phyloP scores from a whole-genome alignment of 345 rosid species.

The Isatis tinctoria region DNA sequence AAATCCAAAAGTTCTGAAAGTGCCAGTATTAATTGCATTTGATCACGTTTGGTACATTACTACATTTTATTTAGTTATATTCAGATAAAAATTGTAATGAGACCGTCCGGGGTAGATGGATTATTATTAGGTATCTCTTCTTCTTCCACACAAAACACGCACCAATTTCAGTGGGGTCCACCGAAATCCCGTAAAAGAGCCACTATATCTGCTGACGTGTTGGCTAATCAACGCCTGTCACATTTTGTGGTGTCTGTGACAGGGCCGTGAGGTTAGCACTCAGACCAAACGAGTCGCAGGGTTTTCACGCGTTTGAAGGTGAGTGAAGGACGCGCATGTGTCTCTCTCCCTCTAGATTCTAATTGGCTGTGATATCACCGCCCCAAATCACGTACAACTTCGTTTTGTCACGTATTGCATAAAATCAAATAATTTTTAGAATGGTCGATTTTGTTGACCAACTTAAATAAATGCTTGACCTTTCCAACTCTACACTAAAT shows the following conservation, averaged over 20 bases:
- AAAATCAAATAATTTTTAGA: neutral
- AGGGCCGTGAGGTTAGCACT: conserved; percentile 1
- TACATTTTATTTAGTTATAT: too few relatives aligned
- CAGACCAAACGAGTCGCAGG: conserved; percentile 6
- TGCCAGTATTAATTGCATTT: neutral
- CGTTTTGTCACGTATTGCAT: conserved; percentile 29
- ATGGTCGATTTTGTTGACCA: conserved; percentile 25
- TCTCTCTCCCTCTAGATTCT: neutral
- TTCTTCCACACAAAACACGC: conserved; percentile 16
- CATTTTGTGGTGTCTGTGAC: neutral
- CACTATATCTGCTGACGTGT: conserved; percentile 30
- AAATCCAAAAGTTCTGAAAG: neutral
- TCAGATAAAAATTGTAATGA: neutral
- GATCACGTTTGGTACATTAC: neutral
- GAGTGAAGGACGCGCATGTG: neutral
- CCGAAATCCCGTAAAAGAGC: conserved; percentile 9
- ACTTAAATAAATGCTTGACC: neutral
- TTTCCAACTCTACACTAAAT: neutral
- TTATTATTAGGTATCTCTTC: neutral
- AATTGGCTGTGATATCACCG: conserved; percentile 23
- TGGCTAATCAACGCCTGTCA: conserved; percentile 12
- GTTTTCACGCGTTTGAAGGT: conserved; percentile 28
- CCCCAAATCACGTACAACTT: conserved; percentile 13
- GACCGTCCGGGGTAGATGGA: conserved; percentile 9
- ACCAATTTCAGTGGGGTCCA: conserved; percentile 18